These are phyloP conservation scores for Bimuria novae-zelandiae DNA, from an alignment of 2,329 filamentous ascomycete species.

Conservation along the genomic window DNA sequence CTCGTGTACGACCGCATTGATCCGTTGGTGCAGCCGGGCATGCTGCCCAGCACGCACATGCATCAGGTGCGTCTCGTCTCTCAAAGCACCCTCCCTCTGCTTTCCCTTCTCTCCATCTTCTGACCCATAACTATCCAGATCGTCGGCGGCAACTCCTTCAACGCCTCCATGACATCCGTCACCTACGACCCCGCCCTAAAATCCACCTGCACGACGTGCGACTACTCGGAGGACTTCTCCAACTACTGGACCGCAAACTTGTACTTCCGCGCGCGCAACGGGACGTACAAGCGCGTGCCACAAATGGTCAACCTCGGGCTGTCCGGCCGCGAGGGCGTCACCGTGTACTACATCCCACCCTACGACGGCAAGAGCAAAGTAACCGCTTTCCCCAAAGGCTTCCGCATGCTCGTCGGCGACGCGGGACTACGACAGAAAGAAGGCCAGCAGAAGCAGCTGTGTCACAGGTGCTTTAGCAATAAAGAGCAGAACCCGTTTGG, in stretches of 20 bases:
- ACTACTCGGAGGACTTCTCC: constrained; percentile 35
- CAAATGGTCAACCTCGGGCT: constrained; percentile 36
- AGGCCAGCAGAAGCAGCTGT: constrained; percentile 42
- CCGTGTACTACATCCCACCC: constrained; percentile 37
- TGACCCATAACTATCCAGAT: constrained; percentile 21
- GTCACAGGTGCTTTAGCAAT: constrained; percentile 52
- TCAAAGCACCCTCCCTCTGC: too few species aligned
- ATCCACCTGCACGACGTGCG: constrained; percentile 40
- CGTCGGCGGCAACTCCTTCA: constrained; percentile 37
- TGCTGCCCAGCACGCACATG: constrained; percentile 24
- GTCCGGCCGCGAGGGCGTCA: constrained; percentile 29
- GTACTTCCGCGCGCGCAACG: constrained; percentile 57
- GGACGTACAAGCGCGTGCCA: constrained; percentile 34
- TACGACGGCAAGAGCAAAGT: constrained; percentile 44
- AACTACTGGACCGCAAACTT: constrained; percentile 41
- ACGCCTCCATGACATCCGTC: constrained; percentile 34
- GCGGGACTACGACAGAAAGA: constrained; percentile 20
- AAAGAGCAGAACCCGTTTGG: constrained; percentile 47
- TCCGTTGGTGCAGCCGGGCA: constrained; percentile 28
- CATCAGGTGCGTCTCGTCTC: constrained; percentile 23
- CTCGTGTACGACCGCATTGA: constrained; percentile 27
- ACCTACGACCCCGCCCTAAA: constrained; percentile 27
- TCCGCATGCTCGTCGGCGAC: constrained; percentile 36
- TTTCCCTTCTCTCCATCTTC: constrained; percentile 13
- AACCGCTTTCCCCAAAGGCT: constrained; percentile 33